Conservation (phyloP, 2,329 filamentous ascomycete genomes). For the Arthrobotrys pseudoclavata region DNA sequence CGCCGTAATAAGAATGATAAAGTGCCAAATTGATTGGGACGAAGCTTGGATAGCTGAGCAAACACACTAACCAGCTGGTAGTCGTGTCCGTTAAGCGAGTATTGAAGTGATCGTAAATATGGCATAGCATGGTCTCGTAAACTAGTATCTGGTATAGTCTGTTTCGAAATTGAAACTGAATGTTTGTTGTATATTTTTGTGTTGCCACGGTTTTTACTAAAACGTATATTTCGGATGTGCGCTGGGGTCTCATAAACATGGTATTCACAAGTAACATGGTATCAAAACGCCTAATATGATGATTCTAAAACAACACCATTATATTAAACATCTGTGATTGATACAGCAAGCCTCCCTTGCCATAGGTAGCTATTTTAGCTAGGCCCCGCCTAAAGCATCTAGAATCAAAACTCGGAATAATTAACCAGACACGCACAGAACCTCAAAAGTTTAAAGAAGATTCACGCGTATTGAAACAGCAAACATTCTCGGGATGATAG, state of each 20-base stretch:
- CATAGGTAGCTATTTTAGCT: background rate
- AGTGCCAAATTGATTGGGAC: background rate
- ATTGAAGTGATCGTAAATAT: background rate
- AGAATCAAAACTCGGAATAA: background rate
- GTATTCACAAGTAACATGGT: background rate
- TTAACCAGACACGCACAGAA: background rate
- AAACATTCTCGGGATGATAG: background rate
- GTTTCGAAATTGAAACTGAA: background rate
- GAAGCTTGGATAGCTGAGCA: constrained; percentile 9
- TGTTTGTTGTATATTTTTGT: constrained; percentile 32
- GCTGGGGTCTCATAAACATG: too few relatives aligned
- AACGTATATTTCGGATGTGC: background rate
- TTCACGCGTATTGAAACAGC: constrained; percentile 31
- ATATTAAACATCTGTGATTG: background rate
- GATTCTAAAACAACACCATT: background rate
- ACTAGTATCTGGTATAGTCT: background rate
- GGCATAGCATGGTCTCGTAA: background rate
- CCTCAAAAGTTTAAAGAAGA: constrained; percentile 4
- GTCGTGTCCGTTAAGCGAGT: background rate
- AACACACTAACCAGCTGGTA: constrained; percentile 3
- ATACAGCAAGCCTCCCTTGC: background rate
- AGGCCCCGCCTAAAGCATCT: background rate
- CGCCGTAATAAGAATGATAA: constrained; percentile 9
- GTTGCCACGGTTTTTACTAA: background rate
- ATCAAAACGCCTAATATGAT: background rate